Evolutionary conservation across 2,329 filamentous ascomycete species (phyloP), one percentile per base, ranked within the genome.

Genomic region (Blastomyces parvus): DNA sequence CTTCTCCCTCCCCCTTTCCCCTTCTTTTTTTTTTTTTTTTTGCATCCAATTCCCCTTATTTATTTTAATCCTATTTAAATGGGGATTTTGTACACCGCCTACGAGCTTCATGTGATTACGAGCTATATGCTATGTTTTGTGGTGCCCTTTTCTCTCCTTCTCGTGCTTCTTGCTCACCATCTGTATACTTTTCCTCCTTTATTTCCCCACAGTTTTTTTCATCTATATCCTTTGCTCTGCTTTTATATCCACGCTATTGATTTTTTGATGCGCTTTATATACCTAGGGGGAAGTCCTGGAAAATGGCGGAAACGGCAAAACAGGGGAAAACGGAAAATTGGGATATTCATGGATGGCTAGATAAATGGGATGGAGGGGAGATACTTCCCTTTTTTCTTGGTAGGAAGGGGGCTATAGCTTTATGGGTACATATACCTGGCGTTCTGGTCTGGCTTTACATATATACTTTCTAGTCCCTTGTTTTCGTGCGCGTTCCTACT

Each of bases 71-170:
- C 17, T 19, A 8, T 19, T 36, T 25, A 22, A 13, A 38, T 22
- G 36, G 11, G 3, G 8, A 17, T 57, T 57, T 14, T 38, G 27
- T 55, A 38, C 38, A 19, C 22, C 11, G 55, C 11, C 25, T 38
- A 25, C 42, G 22, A 36, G 13, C 9, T 22, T 57, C 30, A 40
- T 27, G 55, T 57, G 55, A 42, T n/a, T 22, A 57, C 33, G 55
- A 57, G n/a, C n/a, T 42, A 17, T 60, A 60, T 48, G 40, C 22
- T 60, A 48, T 48, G 40, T 36, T 60, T 60, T 50, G 30, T 36
- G 19, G 2, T 46, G 3, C 22, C n/a, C 0, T 4, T 46, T 44
- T 59, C 13, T n/a, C 44, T 13, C 9, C 36, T 13, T 38, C 1
- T 38, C 36, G 36, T 38, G 36, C 36, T 38, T 9, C 8, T 38